Conservation (phyloP, 371 early-diverging fungal species). For the Chytridium lagenaria region DNA sequence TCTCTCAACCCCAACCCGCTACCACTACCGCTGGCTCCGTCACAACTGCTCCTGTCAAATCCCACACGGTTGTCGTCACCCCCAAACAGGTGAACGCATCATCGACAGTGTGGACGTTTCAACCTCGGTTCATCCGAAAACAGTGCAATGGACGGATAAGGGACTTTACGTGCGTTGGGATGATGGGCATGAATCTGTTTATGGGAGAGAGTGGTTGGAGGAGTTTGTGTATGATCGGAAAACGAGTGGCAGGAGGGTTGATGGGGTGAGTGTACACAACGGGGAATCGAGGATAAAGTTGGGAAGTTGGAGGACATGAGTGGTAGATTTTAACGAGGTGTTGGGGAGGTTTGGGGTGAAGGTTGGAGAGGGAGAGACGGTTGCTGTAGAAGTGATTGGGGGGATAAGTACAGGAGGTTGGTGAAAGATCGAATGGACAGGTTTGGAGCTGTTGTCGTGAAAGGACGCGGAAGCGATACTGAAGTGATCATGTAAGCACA, state of each 20-base stretch:
- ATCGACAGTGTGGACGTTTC: conserved; percentile 5
- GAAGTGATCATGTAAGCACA: conserved; percentile 6
- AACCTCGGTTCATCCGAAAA: background rate
- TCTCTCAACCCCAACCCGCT: background rate
- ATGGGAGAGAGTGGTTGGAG: background rate
- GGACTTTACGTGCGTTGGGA: background rate
- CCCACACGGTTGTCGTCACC: conserved; percentile 3
- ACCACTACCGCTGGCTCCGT: conserved; percentile 12
- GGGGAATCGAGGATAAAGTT: background rate
- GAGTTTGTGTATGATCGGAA: conserved; percentile 3
- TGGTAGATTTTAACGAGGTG: background rate
- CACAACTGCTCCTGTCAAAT: conserved; percentile 12
- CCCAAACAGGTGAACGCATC: background rate
- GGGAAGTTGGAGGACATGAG: background rate
- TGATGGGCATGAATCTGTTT: background rate
- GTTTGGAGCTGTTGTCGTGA: conserved; percentile 5
- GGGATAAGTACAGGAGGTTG: background rate
- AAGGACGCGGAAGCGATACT: background rate
- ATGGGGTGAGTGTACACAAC: background rate
- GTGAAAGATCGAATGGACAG: background rate
- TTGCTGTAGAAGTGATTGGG: background rate
- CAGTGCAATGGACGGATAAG: background rate
- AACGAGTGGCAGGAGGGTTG: background rate
- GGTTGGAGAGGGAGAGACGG: background rate
- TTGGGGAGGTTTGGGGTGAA: background rate